A percentile compares a stretch with the other conserved stretches of the same genome.
Conservation (phyloP, 352 stramenopile species). For the Pythium vanterpoolii region DNA sequence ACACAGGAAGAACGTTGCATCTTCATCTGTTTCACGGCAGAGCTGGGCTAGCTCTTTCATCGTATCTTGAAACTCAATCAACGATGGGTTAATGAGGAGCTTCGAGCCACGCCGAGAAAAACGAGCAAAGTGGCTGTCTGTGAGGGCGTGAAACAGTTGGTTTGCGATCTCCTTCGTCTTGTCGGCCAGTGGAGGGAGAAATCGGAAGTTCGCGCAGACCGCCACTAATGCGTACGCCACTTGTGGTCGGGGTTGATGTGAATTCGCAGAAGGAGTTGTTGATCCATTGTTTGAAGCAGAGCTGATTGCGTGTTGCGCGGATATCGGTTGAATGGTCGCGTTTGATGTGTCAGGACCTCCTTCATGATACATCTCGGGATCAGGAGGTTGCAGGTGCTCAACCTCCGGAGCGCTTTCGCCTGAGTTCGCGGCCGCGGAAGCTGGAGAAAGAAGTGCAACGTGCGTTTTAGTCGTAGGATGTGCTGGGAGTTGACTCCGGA, state of each 20-base stretch:
- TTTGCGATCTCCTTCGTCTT: slow-evolving; percentile 55
- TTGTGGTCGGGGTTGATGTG: background rate
- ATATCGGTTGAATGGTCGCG: background rate
- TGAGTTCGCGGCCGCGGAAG: background rate
- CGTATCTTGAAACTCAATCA: slow-evolving; percentile 78
- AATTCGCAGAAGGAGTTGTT: background rate
- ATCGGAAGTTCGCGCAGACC: slow-evolving; percentile 49
- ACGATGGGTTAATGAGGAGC: slow-evolving; percentile 73
- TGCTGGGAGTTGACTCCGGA: slow-evolving; percentile 23
- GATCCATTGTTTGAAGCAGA: background rate
- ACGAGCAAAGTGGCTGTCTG: slow-evolving; percentile 43
- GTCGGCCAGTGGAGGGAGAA: slow-evolving; percentile 50
- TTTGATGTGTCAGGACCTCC: background rate
- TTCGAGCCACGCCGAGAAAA: slow-evolving; percentile 51
- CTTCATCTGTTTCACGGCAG: slow-evolving; percentile 21
- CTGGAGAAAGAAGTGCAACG: background rate
- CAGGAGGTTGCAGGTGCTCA: background rate
- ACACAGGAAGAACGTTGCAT: slow-evolving; percentile 65
- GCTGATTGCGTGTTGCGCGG: background rate
- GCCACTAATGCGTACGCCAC: slow-evolving; percentile 44
- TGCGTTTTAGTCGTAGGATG: slow-evolving; percentile 7
- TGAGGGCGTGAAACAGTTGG: slow-evolving; percentile 49
- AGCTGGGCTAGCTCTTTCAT: slow-evolving; percentile 58
- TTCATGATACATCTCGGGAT: background rate
- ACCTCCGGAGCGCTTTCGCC: background rate